phyloP scores from a whole-genome alignment of 2,329 filamentous ascomycete genomes.

The Pseudocercospora ulei region DNA sequence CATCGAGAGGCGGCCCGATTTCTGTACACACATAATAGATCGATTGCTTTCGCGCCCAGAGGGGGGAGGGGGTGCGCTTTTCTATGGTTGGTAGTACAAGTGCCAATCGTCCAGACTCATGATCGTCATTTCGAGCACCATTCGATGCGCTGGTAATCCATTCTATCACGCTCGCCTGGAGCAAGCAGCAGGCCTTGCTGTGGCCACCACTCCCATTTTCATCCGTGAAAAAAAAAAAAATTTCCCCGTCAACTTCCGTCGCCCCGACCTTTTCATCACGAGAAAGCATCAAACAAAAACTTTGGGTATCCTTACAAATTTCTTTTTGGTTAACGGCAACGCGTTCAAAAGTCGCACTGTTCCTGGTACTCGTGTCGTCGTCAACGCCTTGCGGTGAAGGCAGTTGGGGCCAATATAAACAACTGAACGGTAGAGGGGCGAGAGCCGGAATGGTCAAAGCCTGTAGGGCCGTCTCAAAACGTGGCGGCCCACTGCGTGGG shows the following conservation, averaged over 20 bases:
- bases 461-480: slow-evolving; percentile 11
- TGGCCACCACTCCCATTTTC: slow-evolving; percentile 12
- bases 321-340: slow-evolving; percentile 16
- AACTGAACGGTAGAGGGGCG: slow-evolving; percentile 10
- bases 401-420: slow-evolving; percentile 15
- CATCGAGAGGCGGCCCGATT: too few relatives aligned
- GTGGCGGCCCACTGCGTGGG: slow-evolving; percentile 23
- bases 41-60: too few relatives aligned
- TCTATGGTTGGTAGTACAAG: slow-evolving; percentile 14
- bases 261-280: slow-evolving; percentile 7
- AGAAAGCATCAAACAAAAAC: slow-evolving; percentile 15
- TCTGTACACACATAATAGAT: too few relatives aligned
- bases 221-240: slow-evolving; percentile 2
- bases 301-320: slow-evolving; percentile 24
- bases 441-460: slow-evolving; percentile 7
- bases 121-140: slow-evolving; percentile 8
- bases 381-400: slow-evolving; percentile 12
- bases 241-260: not conserved
- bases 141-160: slow-evolving; percentile 9
- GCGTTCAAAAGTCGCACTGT: slow-evolving; percentile 16
- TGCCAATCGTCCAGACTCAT: slow-evolving; percentile 17
- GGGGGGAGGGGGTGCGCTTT: not conserved
- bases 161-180: slow-evolving; percentile 18
- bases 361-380: slow-evolving; percentile 16
- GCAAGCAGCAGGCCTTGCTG: slow-evolving; percentile 15